A percentile compares a stretch with the other conserved stretches of the same genome.
These are phyloP conservation scores for Aegle marmelos DNA, from an alignment of 345 rosid genomes.

Conservation along the genomic window DNA sequence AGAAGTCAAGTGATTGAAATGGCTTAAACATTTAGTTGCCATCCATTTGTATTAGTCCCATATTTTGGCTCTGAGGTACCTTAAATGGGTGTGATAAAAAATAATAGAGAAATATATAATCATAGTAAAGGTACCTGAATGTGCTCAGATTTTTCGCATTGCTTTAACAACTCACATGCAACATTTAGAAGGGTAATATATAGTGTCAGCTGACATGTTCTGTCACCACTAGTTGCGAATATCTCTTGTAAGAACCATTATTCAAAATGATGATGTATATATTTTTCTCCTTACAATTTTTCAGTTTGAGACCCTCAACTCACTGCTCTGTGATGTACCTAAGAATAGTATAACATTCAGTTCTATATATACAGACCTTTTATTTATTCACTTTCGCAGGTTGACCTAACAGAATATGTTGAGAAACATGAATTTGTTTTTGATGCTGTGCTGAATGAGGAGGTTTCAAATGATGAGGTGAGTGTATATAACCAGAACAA, in stretches of 20 bases:
- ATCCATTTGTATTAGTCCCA: not conserved
- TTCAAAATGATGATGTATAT: not conserved
- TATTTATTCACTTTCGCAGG: slow-evolving; percentile 44
- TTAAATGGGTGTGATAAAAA: not conserved
- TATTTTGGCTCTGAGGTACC: not conserved
- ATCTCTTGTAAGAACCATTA: not conserved
- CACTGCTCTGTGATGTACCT: not conserved
- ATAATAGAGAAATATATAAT: not conserved
- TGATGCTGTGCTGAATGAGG: slow-evolving; percentile 94
- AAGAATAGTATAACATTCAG: not conserved
- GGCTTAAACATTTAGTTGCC: not conserved
- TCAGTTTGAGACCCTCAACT: not conserved
- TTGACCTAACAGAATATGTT: slow-evolving; percentile 88
- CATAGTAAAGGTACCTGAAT: not conserved
- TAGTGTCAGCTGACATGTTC: not conserved
- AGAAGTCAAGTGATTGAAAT: not conserved
- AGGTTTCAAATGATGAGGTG: slow-evolving; percentile 97
- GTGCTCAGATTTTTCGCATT: not conserved
- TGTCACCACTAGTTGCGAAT: not conserved
- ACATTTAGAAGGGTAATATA: not conserved
- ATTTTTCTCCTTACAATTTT: not conserved
- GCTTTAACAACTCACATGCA: not conserved
- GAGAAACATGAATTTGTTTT: slow-evolving; percentile 96
- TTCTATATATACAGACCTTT: slow-evolving; percentile 6
- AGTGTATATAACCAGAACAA: slow-evolving; percentile 29